Evolutionary conservation across 169 alveolate genomes (phyloP), one percentile per base, ranked within the genome.

Genomic region (Theileria parva): DNA sequence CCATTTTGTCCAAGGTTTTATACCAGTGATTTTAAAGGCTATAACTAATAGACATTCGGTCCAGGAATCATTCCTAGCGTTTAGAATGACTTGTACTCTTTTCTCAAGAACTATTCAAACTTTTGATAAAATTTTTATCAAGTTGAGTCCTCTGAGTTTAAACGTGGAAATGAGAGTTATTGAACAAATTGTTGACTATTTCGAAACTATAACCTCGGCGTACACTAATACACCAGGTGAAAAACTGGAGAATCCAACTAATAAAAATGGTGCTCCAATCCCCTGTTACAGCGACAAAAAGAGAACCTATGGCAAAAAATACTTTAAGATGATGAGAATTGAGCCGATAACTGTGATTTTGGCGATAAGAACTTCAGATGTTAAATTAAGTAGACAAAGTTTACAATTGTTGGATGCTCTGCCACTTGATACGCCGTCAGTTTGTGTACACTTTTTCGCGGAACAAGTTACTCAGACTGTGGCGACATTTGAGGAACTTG

Each of bases 401-500:
- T 74, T 95, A 91, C 93, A 92, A 79, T 79, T 95, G 25, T 89
- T 93, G 71, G 97, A 95, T 60, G 94, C 96, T 4, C 79, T 95
- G 68, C 98, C 98, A n/a, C 79, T 95, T 51, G 98, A 95, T 74
- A 94, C 98, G 11, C 98, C 98, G 19, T 93, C 94, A 60, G 94
- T 95, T 89, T 86, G 92, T 64, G 88, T 95, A 27, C 95, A 92
- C 78, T 91, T 95, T 32, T 92, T 88, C 61, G 74, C 95, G 27
- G 94, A 92, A 69, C 79, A 91, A 39, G 76, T 95, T 76, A 66
- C 78, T 59, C 92, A 92, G 85, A 65, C 85, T 39, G 93, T 94
- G 50, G 76, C 93, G 68, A 68, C 95, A 32, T 91, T 95, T 94
- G 91, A 85, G 53, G 97, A 94, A 74, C 92, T 95, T 23, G 65